These are phyloP conservation scores for Dendrobium chrysotoxum DNA, from an alignment of 106 monocot genomes.

Conservation along the genomic window DNA sequence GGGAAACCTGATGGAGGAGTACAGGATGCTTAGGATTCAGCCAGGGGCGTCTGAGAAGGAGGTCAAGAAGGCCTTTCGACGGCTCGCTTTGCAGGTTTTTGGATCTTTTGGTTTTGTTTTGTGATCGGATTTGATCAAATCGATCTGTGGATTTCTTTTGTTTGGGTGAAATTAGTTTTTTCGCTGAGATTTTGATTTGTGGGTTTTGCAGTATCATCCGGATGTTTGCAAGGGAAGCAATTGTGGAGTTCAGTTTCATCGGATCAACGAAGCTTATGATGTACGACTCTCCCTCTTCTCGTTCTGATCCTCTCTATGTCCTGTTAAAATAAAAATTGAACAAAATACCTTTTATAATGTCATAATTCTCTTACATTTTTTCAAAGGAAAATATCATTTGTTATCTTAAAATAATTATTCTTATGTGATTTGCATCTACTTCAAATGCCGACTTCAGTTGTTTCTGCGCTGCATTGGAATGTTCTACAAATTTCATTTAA, in stretches of 20 bases:
- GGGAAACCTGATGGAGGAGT: conserved; percentile 39
- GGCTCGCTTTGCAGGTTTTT: conserved; percentile 70
- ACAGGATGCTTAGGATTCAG: conserved; percentile 48
- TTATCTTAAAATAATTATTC: no score
- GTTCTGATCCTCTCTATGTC: background rate
- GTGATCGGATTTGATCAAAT: background rate
- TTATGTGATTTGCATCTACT: no score
- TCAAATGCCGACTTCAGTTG: background rate
- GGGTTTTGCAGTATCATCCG: conserved; percentile 73
- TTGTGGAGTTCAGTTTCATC: conserved; percentile 60
- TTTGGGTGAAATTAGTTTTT: background rate
- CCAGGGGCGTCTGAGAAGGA: conserved; percentile 82
- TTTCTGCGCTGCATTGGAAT: background rate
- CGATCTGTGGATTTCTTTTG: background rate
- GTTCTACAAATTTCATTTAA: background rate
- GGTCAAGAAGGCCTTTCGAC: conserved; percentile 79
- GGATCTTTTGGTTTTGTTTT: background rate
- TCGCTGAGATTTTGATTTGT: background rate
- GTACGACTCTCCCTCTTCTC: conserved; percentile 24
- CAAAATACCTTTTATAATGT: background rate
- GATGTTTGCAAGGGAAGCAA: conserved; percentile 90
- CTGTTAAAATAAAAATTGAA: no score
- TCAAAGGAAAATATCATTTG: background rate
- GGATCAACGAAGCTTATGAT: conserved; percentile 88
- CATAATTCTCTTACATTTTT: background rate